A percentile compares a stretch with the other conserved stretches of the same genome.
Conservation (phyloP, 2,329 filamentous ascomycete species). For the Calonectria naviculata region DNA sequence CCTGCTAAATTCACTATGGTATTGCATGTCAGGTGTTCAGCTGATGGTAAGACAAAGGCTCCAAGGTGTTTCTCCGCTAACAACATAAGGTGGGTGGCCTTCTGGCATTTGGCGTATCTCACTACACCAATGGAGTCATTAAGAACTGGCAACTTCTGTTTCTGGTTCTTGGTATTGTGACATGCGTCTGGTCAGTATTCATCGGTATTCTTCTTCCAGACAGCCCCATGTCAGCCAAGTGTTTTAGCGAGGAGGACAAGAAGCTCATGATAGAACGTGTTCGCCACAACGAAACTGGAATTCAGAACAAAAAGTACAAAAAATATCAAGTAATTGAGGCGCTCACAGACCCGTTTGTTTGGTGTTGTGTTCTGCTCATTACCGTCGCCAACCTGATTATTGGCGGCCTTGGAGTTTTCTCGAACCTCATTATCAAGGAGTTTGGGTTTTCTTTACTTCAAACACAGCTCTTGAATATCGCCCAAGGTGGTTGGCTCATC, state of each 20-base stretch:
- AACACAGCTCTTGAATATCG: constrained; percentile 51
- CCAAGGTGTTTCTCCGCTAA: background rate
- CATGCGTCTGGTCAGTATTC: constrained; percentile 47
- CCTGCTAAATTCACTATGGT: constrained; percentile 32
- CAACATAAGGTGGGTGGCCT: constrained; percentile 45
- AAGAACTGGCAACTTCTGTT: constrained; percentile 53
- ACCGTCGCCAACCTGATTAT: constrained; percentile 15
- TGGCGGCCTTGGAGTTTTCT: constrained; percentile 16
- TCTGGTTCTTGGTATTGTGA: constrained; percentile 52
- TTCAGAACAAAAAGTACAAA: constrained; percentile 49
- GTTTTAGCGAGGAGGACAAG: constrained; percentile 55
- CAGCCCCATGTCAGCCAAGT: constrained; percentile 61
- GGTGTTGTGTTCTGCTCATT: constrained; percentile 31
- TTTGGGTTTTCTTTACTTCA: constrained; percentile 27
- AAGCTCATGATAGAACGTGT: constrained; percentile 41
- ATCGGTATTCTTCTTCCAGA: constrained; percentile 59
- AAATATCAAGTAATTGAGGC: constrained; percentile 51
- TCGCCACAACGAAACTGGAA: constrained; percentile 50
- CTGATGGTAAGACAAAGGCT: constrained; percentile 40
- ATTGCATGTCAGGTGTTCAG: constrained; percentile 50
- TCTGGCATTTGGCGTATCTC: constrained; percentile 50
- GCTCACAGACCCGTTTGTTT: constrained; percentile 47
- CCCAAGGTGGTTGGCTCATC: constrained; percentile 44
- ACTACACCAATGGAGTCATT: constrained; percentile 38
- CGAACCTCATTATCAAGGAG: constrained; percentile 21